Evolutionary conservation across 257 asterid species (phyloP).

Genomic region (Solanum chilense): DNA sequence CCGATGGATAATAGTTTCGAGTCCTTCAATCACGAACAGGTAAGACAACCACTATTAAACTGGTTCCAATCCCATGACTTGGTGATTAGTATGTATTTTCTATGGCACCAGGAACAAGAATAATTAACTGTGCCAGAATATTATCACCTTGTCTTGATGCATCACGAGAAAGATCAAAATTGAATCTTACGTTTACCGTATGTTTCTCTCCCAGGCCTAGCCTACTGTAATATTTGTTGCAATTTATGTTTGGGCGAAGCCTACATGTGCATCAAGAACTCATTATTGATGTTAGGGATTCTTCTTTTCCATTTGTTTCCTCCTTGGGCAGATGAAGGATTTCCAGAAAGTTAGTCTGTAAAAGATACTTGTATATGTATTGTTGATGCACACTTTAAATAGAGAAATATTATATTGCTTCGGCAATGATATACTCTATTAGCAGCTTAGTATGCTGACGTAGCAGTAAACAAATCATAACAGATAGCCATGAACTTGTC

Average conservation of each 20-base stretch:
- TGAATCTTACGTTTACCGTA: background rate
- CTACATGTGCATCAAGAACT: background rate
- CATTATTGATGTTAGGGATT: background rate
- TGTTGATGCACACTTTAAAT: background rate
- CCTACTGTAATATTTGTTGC: background rate
- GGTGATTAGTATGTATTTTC: background rate
- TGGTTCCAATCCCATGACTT: background rate
- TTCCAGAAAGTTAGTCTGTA: background rate
- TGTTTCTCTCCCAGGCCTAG: background rate
- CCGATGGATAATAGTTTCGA: conserved; percentile 23
- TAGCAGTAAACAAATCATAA: background rate
- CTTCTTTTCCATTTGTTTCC: background rate
- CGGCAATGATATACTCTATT: background rate
- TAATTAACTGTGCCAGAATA: background rate
- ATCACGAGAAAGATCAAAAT: background rate
- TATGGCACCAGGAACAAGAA: background rate
- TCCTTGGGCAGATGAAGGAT: background rate
- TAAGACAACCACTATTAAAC: background rate
- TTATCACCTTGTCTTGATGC: background rate
- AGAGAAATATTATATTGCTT: background rate
- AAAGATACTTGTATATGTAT: background rate
- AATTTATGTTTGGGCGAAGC: background rate
- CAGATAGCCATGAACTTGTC: background rate
- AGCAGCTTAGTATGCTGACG: background rate
- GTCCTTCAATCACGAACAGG: conserved; percentile 48